Conservation (phyloP, 495 filamentous ascomycete genomes). For the Chaetomium tenue region DNA sequence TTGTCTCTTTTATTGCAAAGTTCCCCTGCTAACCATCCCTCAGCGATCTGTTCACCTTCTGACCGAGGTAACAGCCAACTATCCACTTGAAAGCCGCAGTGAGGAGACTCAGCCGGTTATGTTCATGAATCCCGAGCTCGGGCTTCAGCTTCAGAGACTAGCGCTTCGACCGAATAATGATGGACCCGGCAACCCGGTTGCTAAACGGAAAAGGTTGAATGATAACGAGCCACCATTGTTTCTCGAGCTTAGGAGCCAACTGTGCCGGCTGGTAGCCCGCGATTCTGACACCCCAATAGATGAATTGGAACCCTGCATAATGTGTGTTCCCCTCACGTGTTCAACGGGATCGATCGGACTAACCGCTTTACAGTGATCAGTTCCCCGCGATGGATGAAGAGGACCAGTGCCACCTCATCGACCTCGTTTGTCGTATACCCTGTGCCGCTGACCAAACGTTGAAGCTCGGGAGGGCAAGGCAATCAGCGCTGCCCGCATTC, state of each 20-base stretch:
- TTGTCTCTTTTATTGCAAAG: background rate
- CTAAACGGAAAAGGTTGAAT: conserved; percentile 38
- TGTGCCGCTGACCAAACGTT: conserved; percentile 41
- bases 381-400: conserved; percentile 33
- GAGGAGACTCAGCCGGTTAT: conserved; percentile 24
- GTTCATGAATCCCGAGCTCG: conserved; percentile 34
- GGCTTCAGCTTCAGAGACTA: conserved; percentile 30
- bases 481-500: conserved; percentile 4
- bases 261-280: conserved; percentile 29
- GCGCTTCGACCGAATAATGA: conserved; percentile 6
- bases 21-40: conserved; percentile 23
- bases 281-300: conserved; percentile 22
- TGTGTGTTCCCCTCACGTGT: conserved; percentile 29
- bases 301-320: conserved; percentile 25
- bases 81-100: conserved; percentile 16
- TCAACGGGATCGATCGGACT: background rate
- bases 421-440: conserved; percentile 37
- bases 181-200: conserved; percentile 27
- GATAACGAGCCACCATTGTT: conserved; percentile 22
- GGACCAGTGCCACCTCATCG: conserved; percentile 36
- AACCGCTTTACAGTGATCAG: conserved; percentile 23
- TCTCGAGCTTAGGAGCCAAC: conserved; percentile 10
- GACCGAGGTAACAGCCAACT: conserved; percentile 24
- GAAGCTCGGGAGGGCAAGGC: conserved; percentile 10
- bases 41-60: conserved; percentile 41